phyloP scores from a whole-genome alignment of 2,329 filamentous ascomycete genomes.

The Fusarium fracticaudum region DNA sequence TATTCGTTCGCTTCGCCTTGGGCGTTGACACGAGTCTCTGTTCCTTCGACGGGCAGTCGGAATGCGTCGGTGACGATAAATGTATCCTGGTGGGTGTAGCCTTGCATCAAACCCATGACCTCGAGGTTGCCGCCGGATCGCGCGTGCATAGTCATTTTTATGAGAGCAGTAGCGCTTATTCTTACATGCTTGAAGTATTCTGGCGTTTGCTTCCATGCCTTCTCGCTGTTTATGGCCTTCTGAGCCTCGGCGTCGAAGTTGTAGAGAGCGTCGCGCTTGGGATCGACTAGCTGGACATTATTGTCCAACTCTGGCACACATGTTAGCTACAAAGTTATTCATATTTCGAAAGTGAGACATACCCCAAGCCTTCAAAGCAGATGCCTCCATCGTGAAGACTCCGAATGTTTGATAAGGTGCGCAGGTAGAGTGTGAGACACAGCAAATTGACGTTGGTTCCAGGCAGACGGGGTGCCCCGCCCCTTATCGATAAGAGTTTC shows the following conservation, averaged over 20 bases:
- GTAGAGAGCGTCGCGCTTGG: constrained; percentile 90
- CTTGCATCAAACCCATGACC: constrained; percentile 98
- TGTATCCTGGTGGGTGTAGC: constrained; percentile 84
- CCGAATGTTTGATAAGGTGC: constrained; percentile 13
- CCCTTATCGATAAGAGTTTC: constrained; percentile 44
- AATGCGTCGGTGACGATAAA: constrained; percentile 96
- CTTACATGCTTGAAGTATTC: constrained; percentile 93
- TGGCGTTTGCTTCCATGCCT: constrained; percentile 81
- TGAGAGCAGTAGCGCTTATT: constrained; percentile 90
- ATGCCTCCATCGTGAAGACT: constrained; percentile 43
- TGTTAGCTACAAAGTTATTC: constrained; percentile 11
- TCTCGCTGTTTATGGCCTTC: constrained; percentile 69
- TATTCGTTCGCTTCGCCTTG: constrained; percentile 97
- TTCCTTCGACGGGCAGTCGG: constrained; percentile 93
- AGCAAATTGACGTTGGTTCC: constrained; percentile 28
- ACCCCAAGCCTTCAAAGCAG: constrained; percentile 47
- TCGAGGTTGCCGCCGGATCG: constrained; percentile 92
- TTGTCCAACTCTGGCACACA: constrained; percentile 81
- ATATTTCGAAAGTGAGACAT: background rate
- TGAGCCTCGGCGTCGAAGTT: constrained; percentile 77
- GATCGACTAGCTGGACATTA: constrained; percentile 83
- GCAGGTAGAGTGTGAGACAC: constrained; percentile 14
- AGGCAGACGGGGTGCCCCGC: constrained; percentile 40
- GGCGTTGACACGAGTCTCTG: constrained; percentile 97
- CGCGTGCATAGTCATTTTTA: constrained; percentile 99